These are phyloP conservation scores for Colletotrichum trifolii DNA, from an alignment of 2,329 filamentous ascomycete genomes.

Conservation along the genomic window DNA sequence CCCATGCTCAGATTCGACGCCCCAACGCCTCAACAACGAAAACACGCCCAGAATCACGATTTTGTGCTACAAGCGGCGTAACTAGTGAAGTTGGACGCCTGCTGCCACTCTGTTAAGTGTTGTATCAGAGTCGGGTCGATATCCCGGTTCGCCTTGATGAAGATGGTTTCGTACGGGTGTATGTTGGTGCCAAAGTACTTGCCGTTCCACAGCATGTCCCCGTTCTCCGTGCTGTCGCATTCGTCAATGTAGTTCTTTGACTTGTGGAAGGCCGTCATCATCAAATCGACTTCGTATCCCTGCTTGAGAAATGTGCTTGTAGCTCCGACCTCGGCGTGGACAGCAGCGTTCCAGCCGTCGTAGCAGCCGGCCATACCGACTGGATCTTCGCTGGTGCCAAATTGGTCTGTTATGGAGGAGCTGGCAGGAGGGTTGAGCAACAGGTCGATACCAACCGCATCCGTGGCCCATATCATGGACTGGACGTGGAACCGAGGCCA, in stretches of 20 bases:
- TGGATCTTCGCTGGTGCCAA: conserved; percentile 40
- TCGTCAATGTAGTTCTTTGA: conserved; percentile 30
- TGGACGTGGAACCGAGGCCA: conserved; percentile 48
- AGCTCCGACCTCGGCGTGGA: conserved; percentile 47
- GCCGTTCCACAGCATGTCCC: conserved; percentile 42
- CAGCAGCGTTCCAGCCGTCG: conserved; percentile 39
- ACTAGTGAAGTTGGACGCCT: conserved; percentile 39
- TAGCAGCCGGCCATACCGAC: conserved; percentile 47
- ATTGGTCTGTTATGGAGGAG: conserved; percentile 38
- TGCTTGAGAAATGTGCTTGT: conserved; percentile 42
- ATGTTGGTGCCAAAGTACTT: conserved; percentile 48
- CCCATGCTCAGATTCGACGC: neutral
- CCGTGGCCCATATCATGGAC: conserved; percentile 52
- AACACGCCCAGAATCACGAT: neutral
- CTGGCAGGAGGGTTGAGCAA: conserved; percentile 45
- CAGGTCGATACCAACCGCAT: conserved; percentile 49
- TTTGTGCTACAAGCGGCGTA: conserved; percentile 40
- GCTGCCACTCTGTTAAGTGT: conserved; percentile 47
- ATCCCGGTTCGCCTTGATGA: conserved; percentile 48
- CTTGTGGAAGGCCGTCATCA: conserved; percentile 47
- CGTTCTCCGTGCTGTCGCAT: conserved; percentile 36
- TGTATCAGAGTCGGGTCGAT: conserved; percentile 43
- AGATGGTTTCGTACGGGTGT: conserved; percentile 52
- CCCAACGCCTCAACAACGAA: neutral
- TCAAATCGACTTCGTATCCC: conserved; percentile 48